A percentile compares a stretch with the other conserved stretches of the same genome.
Conservation (phyloP, 1,139 yeast genomes). For the Blastobotrys ciferrii region DNA sequence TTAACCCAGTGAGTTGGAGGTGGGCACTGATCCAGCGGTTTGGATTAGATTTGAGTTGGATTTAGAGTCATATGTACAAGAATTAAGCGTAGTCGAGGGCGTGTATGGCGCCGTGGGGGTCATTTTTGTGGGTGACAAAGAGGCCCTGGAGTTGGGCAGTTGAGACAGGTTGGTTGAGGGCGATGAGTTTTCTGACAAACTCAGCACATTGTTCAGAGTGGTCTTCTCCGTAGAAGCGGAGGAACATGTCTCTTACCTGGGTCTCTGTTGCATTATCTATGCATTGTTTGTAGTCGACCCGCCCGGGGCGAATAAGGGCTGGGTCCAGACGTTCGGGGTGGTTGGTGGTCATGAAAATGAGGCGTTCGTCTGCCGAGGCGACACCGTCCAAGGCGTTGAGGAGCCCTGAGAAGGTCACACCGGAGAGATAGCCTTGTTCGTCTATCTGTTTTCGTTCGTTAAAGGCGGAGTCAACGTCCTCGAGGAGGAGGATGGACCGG, state of each 20-base stretch:
- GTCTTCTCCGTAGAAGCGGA: conserved; percentile 71
- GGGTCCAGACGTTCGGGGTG: conserved; percentile 91
- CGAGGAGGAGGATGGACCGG: conserved; percentile 76
- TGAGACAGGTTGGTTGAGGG: conserved; percentile 61
- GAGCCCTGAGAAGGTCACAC: conserved; percentile 93
- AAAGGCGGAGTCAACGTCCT: conserved; percentile 96
- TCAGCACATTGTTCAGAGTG: conserved; percentile 51
- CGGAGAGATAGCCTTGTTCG: conserved; percentile 68
- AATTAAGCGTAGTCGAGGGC: conserved; percentile 46
- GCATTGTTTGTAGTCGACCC: conserved; percentile 81
- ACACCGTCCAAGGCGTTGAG: conserved; percentile 96
- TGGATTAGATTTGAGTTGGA: too few relatives aligned
- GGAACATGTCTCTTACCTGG: conserved; percentile 81
- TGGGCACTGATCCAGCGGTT: too few relatives aligned
- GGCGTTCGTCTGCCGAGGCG: conserved; percentile 95
- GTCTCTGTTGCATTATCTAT: conserved; percentile 81
- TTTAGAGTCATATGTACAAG: conserved; percentile 1
- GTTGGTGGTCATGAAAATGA: conserved; percentile 97
- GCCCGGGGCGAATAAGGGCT: conserved; percentile 79
- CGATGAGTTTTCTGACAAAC: conserved; percentile 55
- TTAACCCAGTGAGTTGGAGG: too few relatives aligned
- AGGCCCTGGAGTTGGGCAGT: conserved; percentile 96
- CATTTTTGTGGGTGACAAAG: conserved; percentile 86
- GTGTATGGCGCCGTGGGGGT: conserved; percentile 71
- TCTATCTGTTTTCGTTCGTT: conserved; percentile 72